Conservation (phyloP, 2,329 filamentous ascomycete species). For the Alternaria atra region DNA sequence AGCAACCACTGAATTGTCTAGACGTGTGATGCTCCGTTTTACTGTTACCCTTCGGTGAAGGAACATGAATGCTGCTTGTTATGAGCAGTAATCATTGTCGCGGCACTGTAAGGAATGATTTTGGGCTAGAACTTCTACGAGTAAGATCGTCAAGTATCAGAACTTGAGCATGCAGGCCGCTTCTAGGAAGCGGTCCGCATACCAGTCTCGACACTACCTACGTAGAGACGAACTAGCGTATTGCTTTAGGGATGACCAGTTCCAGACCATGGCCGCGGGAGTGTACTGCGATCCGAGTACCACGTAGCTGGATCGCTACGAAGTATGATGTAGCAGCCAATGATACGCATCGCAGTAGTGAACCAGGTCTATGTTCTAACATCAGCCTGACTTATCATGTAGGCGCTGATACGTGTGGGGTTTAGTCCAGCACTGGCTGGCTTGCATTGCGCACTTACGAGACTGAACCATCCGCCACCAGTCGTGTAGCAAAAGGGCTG, state of each 20-base stretch:
- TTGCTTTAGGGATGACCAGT: neutral
- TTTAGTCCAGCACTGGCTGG: neutral
- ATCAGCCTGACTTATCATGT: neutral
- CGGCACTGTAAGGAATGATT: neutral
- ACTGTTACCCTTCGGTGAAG: neutral
- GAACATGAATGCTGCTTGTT: neutral
- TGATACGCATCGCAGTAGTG: no score
- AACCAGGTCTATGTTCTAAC: neutral
- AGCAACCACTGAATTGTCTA: neutral
- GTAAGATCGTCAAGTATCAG: neutral
- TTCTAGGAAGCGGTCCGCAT: neutral
- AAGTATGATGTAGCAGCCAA: neutral
- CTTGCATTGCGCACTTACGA: neutral
- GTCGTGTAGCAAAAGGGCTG: neutral
- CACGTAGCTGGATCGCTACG: neutral
- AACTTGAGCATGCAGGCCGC: neutral
- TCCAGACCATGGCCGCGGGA: neutral
- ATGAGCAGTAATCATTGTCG: neutral
- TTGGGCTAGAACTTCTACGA: neutral
- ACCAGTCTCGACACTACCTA: neutral
- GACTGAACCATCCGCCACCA: neutral
- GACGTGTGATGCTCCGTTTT: neutral
- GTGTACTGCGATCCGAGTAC: neutral
- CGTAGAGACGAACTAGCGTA: neutral
- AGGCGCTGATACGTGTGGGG: neutral